Evolutionary conservation across 495 filamentous ascomycete species (phyloP), one percentile per base, ranked within the genome.

Genomic region (Lepraria neglecta): DNA sequence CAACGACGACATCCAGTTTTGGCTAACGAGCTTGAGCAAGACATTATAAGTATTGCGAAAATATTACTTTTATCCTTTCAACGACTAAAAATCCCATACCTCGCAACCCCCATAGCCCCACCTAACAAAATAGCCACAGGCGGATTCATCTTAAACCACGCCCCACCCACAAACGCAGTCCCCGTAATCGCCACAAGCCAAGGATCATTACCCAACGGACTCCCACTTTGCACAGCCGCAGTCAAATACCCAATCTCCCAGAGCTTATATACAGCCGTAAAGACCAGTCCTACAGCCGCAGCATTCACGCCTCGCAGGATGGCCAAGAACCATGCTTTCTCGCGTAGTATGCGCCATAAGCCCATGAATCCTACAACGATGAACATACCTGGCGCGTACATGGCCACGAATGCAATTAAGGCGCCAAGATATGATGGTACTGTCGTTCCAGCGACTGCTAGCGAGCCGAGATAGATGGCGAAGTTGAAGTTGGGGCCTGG

Each of bases 401-500:
- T 95, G 2, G 82, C 88, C 0, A 90, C 12, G 61, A 75, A 86
- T 6, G 78, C 85, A n/a, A 92, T 62, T 0, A 88, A 21, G 0
- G 89, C 87, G 11, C 85, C 85, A 24, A 81, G 54, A 46, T 79
- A 67, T 4, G 81, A 70, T 3, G 74, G 75, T 31, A 67, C 69
- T 11, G 30, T 42, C 2, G 76, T 70, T 6, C 72, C 73, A 0
- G 65, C 69, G 0, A 79, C 61, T 0, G 87, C 80, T 0, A 92
- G 74, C 6, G 80, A 73, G 28, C 90, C 88, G 14, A 92, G 78
- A 65, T 85, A 92, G 15, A 92, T 87, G 4, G 86, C 88, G 66
- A 92, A 91, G 70, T 92, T 95, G 81, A 92, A 92, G 70, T 95
- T 92, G 0, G 90, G 90, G 0, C 90, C 89, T 0, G 89, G 89